Evolutionary conservation across 495 filamentous ascomycete genomes (phyloP).

Genomic region (Xylaria sp.): DNA sequence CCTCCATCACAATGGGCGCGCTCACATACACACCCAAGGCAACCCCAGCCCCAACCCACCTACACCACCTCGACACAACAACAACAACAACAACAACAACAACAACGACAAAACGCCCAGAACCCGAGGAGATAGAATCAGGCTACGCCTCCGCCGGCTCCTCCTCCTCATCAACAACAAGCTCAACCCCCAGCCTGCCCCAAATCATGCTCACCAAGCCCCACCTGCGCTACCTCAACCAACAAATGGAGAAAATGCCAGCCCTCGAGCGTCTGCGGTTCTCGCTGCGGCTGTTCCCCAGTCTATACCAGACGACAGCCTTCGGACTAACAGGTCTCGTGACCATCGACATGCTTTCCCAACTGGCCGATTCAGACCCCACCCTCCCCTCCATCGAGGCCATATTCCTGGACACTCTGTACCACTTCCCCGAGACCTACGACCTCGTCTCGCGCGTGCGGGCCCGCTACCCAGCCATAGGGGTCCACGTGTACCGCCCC

Average conservation of each 20-base stretch:
- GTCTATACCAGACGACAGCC: constrained; percentile 95
- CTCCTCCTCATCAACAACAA: constrained; percentile 66
- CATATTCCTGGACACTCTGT: constrained; percentile 95
- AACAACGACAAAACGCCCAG: constrained; percentile 28
- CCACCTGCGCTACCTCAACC: constrained; percentile 89
- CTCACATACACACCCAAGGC: constrained; percentile 39
- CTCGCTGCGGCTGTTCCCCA: constrained; percentile 88
- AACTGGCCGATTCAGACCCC: constrained; percentile 73
- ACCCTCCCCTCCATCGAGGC: constrained; percentile 74
- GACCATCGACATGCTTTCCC: constrained; percentile 93
- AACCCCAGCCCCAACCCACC: constrained; percentile 39
- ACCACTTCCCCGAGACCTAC: constrained; percentile 93
- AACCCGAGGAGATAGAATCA: constrained; percentile 69
- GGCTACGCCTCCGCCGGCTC: constrained; percentile 84
- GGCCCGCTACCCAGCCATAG: constrained; percentile 75
- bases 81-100: too few relatives aligned
- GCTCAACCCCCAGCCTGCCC: constrained; percentile 60
- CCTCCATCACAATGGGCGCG: constrained; percentile 22
- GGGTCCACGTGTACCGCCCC: constrained; percentile 89
- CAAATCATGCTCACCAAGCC: constrained; percentile 86
- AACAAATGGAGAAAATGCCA: constrained; percentile 81
- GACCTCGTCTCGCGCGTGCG: constrained; percentile 80
- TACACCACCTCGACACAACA: too few relatives aligned
- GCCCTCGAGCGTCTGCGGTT: constrained; percentile 84
- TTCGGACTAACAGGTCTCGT: constrained; percentile 94